phyloP scores from a whole-genome alignment of 345 rosid genomes.

The Limnanthes douglasii region DNA sequence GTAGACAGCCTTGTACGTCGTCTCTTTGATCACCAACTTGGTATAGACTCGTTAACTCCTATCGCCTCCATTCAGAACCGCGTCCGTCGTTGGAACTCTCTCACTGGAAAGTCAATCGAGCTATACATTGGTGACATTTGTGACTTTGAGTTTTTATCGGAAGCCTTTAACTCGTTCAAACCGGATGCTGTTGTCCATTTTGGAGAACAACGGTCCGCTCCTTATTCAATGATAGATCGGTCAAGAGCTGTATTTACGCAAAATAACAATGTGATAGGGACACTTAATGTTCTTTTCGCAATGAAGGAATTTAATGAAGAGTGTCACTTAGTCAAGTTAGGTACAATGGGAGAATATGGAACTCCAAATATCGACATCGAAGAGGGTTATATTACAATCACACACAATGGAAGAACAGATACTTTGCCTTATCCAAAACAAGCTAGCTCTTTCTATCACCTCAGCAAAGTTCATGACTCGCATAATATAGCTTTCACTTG shows the following conservation, averaged over 20 bases:
- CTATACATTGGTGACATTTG: conserved; percentile 83
- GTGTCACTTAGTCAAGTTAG: conserved; percentile 91
- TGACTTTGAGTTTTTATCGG: conserved; percentile 83
- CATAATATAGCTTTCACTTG: conserved; percentile 95
- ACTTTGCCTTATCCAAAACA: conserved; percentile 96
- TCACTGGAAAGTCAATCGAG: conserved; percentile 73
- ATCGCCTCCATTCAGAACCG: conserved; percentile 75
- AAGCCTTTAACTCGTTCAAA: conserved; percentile 66
- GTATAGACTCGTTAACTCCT: conserved; percentile 81
- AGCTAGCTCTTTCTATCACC: conserved; percentile 97
- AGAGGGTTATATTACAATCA: conserved; percentile 90
- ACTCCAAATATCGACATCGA: conserved; percentile 98
- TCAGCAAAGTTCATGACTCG: conserved; percentile 96
- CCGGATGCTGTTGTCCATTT: conserved; percentile 94
- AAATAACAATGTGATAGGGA: conserved; percentile 90
- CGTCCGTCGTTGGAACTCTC: conserved; percentile 68
- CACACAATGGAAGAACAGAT: conserved; percentile 86
- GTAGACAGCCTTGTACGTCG: conserved; percentile 83
- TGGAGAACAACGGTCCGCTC: conserved; percentile 94
- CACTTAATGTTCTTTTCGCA: conserved; percentile 86
- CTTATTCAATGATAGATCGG: conserved; percentile 95
- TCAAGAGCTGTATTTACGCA: conserved; percentile 86
- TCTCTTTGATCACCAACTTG: conserved; percentile 85
- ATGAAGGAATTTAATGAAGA: conserved; percentile 80
- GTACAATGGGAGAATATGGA: conserved; percentile 98